These are phyloP conservation scores for Colletotrichum echinochloae DNA, from an alignment of 2,329 filamentous ascomycete genomes.

Conservation along the genomic window DNA sequence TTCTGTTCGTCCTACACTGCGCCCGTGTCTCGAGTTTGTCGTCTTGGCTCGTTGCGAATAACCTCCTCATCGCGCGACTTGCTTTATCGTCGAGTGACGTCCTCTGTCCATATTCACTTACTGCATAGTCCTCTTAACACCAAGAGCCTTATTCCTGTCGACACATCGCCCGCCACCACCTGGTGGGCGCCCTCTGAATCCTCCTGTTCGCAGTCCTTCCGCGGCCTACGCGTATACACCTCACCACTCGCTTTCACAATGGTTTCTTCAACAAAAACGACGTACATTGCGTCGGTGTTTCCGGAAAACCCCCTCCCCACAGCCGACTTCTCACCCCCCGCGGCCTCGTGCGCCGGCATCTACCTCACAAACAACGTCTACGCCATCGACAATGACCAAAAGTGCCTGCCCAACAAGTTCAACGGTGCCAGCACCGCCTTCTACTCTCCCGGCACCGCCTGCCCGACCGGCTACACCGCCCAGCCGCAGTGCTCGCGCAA, in stretches of 20 bases:
- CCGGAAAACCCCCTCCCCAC: slow-evolving; percentile 43
- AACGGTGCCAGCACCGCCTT: slow-evolving; percentile 39
- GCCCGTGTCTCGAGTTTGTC: neutral
- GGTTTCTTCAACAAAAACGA: slow-evolving; percentile 29
- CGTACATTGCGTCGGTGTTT: slow-evolving; percentile 37
- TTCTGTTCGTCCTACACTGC: neutral
- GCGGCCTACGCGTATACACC: neutral
- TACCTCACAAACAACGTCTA: slow-evolving; percentile 39
- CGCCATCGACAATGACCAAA: slow-evolving; percentile 41
- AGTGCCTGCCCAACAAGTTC: slow-evolving; percentile 43
- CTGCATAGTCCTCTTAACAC: neutral
- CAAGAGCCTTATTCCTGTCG: neutral
- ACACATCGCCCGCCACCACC: too few relatives aligned
- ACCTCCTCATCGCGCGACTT: neutral
- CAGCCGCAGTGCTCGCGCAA: slow-evolving; percentile 46
- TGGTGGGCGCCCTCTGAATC: too few relatives aligned
- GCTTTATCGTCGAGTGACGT: neutral
- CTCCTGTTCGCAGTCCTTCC: neutral
- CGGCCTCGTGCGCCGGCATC: slow-evolving; percentile 39
- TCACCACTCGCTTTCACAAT: neutral
- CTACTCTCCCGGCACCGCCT: slow-evolving; percentile 37
- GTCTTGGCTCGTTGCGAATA: slow-evolving; percentile 2
- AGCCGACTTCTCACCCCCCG: slow-evolving; percentile 40
- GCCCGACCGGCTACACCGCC: slow-evolving; percentile 41
- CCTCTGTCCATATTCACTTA: neutral